phyloP scores from a whole-genome alignment of 352 stramenopile genomes.

The Phytophthora aleatoria region DNA sequence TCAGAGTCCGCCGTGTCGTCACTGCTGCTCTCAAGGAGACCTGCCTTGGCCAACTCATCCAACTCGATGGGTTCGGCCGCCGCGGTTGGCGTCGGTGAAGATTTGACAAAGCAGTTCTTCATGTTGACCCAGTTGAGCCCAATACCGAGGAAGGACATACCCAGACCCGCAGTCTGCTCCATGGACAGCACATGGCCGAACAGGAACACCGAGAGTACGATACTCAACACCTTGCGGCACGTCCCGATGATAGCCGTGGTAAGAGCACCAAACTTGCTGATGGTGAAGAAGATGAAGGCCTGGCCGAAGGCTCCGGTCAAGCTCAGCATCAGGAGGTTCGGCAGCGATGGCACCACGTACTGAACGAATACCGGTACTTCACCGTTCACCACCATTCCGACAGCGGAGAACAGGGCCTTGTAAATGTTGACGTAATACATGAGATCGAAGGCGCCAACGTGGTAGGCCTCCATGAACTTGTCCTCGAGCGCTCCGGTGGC shows the following conservation, averaged over 20 bases:
- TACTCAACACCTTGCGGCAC: constrained; percentile 86
- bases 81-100: constrained; percentile 20
- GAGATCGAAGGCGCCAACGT: constrained; percentile 84
- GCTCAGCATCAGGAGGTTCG: constrained; percentile 74
- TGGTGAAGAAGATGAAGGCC: constrained; percentile 89
- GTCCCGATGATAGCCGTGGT: constrained; percentile 88
- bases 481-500: constrained; percentile 82
- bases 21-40: constrained; percentile 65
- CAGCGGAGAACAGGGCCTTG: constrained; percentile 72
- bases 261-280: constrained; percentile 85
- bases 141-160: constrained; percentile 72
- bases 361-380: constrained; percentile 71
- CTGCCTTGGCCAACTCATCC: constrained; percentile 51
- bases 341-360: constrained; percentile 59
- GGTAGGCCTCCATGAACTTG: constrained; percentile 82
- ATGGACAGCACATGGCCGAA: constrained; percentile 79
- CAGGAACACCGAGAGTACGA: constrained; percentile 82
- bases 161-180: constrained; percentile 69
- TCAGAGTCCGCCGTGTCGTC: constrained; percentile 71
- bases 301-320: constrained; percentile 78
- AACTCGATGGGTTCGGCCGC: constrained; percentile 19
- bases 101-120: constrained; percentile 52
- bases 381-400: constrained; percentile 74
- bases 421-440: constrained; percentile 91
- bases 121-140: constrained; percentile 81